Percentiles rank a stretch among this genome's conserved stretches.
phyloP scores from a whole-genome alignment of 116 monocot genomes.

The Zostera marina region DNA sequence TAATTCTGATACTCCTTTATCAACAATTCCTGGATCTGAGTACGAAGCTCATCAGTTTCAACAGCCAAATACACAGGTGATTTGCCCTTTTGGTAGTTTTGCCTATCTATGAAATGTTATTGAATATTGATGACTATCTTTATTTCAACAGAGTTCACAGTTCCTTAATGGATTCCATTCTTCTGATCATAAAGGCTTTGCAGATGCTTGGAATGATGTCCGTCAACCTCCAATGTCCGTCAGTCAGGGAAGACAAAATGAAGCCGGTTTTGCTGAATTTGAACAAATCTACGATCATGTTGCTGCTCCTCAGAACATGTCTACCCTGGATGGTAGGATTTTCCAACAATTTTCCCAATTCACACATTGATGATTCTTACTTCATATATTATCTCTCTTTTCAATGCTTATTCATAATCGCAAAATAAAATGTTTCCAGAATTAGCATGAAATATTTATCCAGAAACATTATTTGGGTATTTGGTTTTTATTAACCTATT shows the following conservation, averaged over 20 bases:
- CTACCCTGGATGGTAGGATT: conserved; percentile 56
- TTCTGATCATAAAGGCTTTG: conserved; percentile 38
- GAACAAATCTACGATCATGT: conserved; percentile 50
- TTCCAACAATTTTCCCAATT: neutral
- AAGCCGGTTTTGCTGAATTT: conserved; percentile 43
- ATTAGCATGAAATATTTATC: no score
- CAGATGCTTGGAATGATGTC: conserved; percentile 72
- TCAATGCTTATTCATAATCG: neutral
- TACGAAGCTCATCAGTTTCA: conserved; percentile 51
- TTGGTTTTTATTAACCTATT: no score
- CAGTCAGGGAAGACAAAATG: conserved; percentile 19
- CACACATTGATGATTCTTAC: neutral
- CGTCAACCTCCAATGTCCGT: conserved; percentile 28
- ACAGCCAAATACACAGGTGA: conserved; percentile 43
- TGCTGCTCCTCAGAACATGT: conserved; percentile 14
- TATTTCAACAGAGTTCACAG: conserved; percentile 41
- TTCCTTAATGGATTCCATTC: conserved; percentile 52
- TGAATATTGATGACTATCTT: conserved; percentile 7
- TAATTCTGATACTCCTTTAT: conserved; percentile 42
- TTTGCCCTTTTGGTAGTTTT: neutral
- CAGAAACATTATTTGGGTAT: no score
- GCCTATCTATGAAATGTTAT: neutral
- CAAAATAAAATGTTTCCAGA: no score
- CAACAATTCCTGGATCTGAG: conserved; percentile 77
- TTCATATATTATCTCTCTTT: neutral